Evolutionary conservation across 768 basidiomycete genomes (phyloP), one percentile per base, ranked within the genome.

Genomic region (Russula olivacea): DNA sequence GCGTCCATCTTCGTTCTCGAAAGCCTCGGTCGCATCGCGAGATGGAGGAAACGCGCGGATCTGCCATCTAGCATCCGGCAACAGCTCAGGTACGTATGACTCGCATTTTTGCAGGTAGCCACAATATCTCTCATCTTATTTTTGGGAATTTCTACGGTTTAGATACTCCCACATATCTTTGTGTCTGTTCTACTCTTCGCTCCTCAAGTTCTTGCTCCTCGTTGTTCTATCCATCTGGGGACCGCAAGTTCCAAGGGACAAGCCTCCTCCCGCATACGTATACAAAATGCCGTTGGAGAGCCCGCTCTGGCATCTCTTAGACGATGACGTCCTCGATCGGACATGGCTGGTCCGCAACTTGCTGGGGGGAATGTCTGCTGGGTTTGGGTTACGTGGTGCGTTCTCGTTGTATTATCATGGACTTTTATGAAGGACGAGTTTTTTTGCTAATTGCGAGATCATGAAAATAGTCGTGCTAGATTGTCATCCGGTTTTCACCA

Each of bases 321-420:
- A 88, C 65, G 89, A 91, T 55, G 85, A 87, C 65, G 83, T 81
- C 34, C 74, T 93, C 1, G 89, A 93, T 71, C 82, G 88, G 8
- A 89, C 88, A 69, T 93, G 91, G 91, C 76, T 91, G 7, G 84
- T 93, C 4, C 80, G 91, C 28, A 93, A 93, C 67, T 77, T 92
- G 11, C 76, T 93, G 2, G 91, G 91, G 12, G 91, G 91, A 0
- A 86, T 93, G 83, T 87, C 90, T 12, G 87, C 91, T 36, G 91
- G 91, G 1, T 93, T 93, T 71, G 91, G 90, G 0, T 72, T 93
- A 58, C 82, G 91, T 69, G 88, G 91, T 91, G 68, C 48, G 77
- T 71, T 50, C 4, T 45, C 21, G 3, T 41, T 3, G 43, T 45
- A 8, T 8, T n/a, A n/a, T 43, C 8, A 34, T 28, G 32, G 12